phyloP scores from a whole-genome alignment of 805 yeast species.

The Vanderwaltozyma yarrowii region DNA sequence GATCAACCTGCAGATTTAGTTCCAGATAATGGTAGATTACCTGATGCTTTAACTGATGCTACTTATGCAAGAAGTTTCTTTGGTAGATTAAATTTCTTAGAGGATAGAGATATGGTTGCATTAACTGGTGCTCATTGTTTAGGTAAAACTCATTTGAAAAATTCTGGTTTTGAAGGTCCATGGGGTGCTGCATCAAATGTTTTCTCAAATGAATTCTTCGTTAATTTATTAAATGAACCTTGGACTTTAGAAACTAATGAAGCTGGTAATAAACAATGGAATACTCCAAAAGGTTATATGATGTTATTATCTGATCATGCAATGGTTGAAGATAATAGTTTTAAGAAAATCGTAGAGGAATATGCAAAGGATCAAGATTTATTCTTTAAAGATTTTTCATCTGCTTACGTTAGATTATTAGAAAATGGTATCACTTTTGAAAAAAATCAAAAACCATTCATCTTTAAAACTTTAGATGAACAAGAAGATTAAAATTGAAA shows the following conservation, averaged over 20 bases:
- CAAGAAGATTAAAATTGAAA: slow-evolving; percentile 35
- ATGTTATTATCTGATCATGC: slow-evolving; percentile 81
- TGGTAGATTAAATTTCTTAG: slow-evolving; percentile 49
- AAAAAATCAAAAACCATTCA: slow-evolving; percentile 31
- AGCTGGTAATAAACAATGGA: slow-evolving; percentile 51
- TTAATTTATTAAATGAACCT: slow-evolving; percentile 42
- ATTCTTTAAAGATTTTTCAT: slow-evolving; percentile 55
- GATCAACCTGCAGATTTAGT: slow-evolving; percentile 41
- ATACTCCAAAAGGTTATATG: slow-evolving; percentile 60
- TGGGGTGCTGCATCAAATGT: slow-evolving; percentile 78
- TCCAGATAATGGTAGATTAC: slow-evolving; percentile 63
- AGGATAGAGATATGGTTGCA: slow-evolving; percentile 64
- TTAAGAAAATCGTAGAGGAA: slow-evolving; percentile 48
- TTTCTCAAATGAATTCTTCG: slow-evolving; percentile 67
- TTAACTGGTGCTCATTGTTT: slow-evolving; percentile 67
- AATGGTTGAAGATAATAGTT: slow-evolving; percentile 49
- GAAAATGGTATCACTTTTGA: slow-evolving; percentile 72
- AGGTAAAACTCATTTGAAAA: slow-evolving; percentile 61
- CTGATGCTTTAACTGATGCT: slow-evolving; percentile 59
- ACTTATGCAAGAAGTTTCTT: slow-evolving; percentile 56
- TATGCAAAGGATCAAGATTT: slow-evolving; percentile 57
- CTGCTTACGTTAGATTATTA: slow-evolving; percentile 57
- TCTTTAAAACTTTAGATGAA: slow-evolving; percentile 61
- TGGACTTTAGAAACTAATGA: slow-evolving; percentile 49
- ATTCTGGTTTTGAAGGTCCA: slow-evolving; percentile 78